A percentile compares a stretch with the other conserved stretches of the same genome.
Evolutionary conservation across 768 basidiomycete genomes (phyloP).

Genomic region (Tremella mesenterica): DNA sequence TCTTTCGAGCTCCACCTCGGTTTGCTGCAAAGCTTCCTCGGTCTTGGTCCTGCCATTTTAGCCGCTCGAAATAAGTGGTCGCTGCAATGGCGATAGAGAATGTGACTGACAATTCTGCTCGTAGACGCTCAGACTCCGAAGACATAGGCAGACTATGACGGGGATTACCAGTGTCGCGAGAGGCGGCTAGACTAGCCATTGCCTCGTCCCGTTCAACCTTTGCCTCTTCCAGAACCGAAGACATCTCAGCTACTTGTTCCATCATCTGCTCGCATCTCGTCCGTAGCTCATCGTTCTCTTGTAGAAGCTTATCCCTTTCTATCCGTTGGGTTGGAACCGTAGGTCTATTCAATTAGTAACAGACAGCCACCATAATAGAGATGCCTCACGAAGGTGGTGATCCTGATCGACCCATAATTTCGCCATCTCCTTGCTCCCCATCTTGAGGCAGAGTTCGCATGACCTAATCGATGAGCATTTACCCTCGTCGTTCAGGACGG

Average conservation of each 20-base stretch:
- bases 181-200: slow-evolving; percentile 55
- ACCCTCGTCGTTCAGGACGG: neutral
- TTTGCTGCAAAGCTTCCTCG: slow-evolving; percentile 76
- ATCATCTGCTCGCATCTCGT: slow-evolving; percentile 67
- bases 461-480: slow-evolving; percentile 3
- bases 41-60: slow-evolving; percentile 62
- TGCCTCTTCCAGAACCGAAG: slow-evolving; percentile 64
- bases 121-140: slow-evolving; percentile 64
- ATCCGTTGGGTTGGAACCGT: slow-evolving; percentile 47
- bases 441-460: slow-evolving; percentile 24
- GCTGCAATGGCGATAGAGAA: neutral
- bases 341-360: slow-evolving; percentile 12
- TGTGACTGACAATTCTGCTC: slow-evolving; percentile 70
- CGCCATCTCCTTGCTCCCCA: slow-evolving; percentile 8
- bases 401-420: too few species aligned
- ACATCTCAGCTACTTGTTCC: slow-evolving; percentile 65
- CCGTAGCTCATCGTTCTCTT: slow-evolving; percentile 79
- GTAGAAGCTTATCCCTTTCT: slow-evolving; percentile 56
- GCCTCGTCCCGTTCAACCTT: slow-evolving; percentile 72
- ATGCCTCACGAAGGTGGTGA: neutral
- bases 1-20: slow-evolving; percentile 76
- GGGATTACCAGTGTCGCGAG: slow-evolving; percentile 46
- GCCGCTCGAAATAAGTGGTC: too few species aligned
- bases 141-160: slow-evolving; percentile 48
- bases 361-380: slow-evolving; percentile 56